These are phyloP conservation scores for Akanthomyces lecanii DNA, from an alignment of 2,329 filamentous ascomycete genomes.

Conservation along the genomic window DNA sequence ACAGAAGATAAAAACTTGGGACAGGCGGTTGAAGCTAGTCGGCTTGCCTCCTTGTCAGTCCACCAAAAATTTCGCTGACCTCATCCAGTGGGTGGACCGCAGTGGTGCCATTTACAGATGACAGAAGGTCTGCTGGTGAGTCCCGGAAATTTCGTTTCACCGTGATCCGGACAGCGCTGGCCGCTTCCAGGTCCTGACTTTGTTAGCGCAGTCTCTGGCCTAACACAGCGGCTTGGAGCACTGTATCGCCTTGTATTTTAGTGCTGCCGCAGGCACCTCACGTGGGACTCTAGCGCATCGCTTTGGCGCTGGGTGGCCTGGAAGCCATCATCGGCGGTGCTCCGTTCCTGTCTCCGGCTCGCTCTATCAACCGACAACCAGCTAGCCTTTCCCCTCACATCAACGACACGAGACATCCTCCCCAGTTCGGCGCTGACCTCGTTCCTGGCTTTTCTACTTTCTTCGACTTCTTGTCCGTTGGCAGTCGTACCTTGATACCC, in stretches of 20 bases:
- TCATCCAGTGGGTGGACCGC: constrained; percentile 13
- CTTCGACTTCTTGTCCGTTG: background rate
- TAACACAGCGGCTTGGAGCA: background rate
- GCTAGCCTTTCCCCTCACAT: constrained; percentile 7
- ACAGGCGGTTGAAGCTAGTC: constrained; percentile 3
- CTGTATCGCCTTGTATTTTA: background rate
- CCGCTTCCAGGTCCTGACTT: background rate
- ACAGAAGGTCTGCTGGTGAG: background rate
- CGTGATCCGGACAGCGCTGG: background rate
- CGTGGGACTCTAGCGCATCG: background rate
- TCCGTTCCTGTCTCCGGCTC: background rate
- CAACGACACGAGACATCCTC: constrained; percentile 9
- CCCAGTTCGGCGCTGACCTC: background rate
- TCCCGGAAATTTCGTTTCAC: constrained; percentile 11
- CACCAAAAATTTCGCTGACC: constrained; percentile 19
- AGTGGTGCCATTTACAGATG: background rate
- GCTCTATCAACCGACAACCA: background rate
- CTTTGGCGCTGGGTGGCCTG: background rate
- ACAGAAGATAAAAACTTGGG: constrained; percentile 2
- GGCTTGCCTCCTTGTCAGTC: constrained; percentile 7
- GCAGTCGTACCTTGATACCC: background rate
- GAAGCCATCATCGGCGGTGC: background rate
- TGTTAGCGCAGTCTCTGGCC: background rate
- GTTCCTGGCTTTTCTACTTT: background rate
- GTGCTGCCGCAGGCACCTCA: background rate